Evolutionary conservation across 2,329 filamentous ascomycete species (phyloP), one percentile per base, ranked within the genome.

Genomic region (Didymella pinodella): DNA sequence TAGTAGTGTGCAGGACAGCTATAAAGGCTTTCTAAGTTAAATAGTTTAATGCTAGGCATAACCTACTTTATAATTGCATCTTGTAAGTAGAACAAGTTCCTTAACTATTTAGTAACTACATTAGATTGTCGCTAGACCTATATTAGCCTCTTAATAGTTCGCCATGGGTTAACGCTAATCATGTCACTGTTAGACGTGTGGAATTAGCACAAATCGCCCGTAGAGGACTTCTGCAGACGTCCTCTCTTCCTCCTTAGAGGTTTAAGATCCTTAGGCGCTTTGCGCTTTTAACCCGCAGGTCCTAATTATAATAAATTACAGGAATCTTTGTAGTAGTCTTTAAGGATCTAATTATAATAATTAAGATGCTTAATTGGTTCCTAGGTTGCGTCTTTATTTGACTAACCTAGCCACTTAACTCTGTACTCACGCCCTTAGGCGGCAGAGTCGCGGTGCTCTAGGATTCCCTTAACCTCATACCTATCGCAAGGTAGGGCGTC

Each of bases 31-130:
- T 29, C 41, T 45, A 26, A 45, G 41, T 45, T 26, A 45, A 45
- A 45, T 45, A 45, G 41, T 28, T 45, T 26, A 45, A 45, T 45
- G 16, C 41, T 46, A 31, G 26, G 44, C n/a, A 46, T 46, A 46
- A 31, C 44, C 8, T 20, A 29, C 25, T 45, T 45, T 26, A 45
- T 26, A 45, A 29, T 45, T 43, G 10, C 22, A 43, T 43, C 28
- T 29, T 29, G 2, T 29, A 29, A 7, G 3, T 3, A 18, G 18
- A 43, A 43, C 4, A 43, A 43, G 1, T 18, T 18, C 18, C 18
- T 18, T 18, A 18, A 18, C 18, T 18, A 18, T 18, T 18, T 18
- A 18, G 18, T 18, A 18, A 18, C 18, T 18, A 18, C 18, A 18
- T 18, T 18, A 18, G 18, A 18, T 18, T 18, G 6, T 43, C 26